A percentile compares a stretch with the other conserved stretches of the same genome.
These are phyloP conservation scores for Parietaria judaica DNA, from an alignment of 306 rosid genomes.

Conservation along the genomic window DNA sequence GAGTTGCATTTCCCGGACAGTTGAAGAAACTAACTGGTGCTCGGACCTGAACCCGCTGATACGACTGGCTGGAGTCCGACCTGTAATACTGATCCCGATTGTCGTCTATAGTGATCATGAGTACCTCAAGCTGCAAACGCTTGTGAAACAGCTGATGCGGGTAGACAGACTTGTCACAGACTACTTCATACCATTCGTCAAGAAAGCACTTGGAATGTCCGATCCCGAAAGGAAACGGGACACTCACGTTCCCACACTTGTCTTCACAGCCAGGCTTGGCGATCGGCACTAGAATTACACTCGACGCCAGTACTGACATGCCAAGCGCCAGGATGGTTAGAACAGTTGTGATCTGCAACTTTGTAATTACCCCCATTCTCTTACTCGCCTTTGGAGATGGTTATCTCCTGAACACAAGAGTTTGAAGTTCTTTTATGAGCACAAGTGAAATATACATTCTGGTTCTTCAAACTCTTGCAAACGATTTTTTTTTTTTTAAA, in stretches of 20 bases:
- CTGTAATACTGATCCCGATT: background rate
- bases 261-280: background rate
- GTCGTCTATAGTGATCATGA: background rate
- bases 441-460: too few relatives aligned
- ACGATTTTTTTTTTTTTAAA: too few relatives aligned
- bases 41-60: background rate
- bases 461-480: too few relatives aligned
- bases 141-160: conserved; percentile 8
- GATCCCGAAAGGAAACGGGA: background rate
- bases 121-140: conserved; percentile 14
- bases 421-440: too few relatives aligned
- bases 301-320: too few relatives aligned
- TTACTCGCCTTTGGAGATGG: too few relatives aligned
- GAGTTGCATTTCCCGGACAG: background rate
- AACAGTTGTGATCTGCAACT: too few relatives aligned
- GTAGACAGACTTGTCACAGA: conserved; percentile 11
- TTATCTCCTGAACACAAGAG: too few relatives aligned
- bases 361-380: too few relatives aligned
- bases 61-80: background rate
- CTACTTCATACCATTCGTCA: conserved; percentile 27
- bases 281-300: too few relatives aligned
- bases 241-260: background rate
- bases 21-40: conserved; percentile 15
- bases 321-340: too few relatives aligned
- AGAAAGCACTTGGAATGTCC: background rate